phyloP scores from a whole-genome alignment of 2,329 filamentous ascomycete genomes.

The Xylariaceae sp. region DNA sequence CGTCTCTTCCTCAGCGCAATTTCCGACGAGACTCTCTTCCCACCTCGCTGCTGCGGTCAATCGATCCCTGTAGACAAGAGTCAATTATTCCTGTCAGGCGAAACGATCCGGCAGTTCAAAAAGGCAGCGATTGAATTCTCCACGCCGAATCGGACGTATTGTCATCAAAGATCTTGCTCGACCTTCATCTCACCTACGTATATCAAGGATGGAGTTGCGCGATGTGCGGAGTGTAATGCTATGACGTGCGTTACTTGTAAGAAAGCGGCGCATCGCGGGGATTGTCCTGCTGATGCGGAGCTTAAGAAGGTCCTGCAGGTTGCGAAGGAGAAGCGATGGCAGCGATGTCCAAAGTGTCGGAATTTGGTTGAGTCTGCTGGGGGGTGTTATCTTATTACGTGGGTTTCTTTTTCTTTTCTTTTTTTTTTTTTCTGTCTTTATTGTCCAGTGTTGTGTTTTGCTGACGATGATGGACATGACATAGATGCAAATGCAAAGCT shows the following conservation, averaged over 20 bases:
- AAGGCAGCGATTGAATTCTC: conserved; percentile 44
- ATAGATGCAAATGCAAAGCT: conserved; percentile 41
- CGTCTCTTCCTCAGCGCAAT: conserved; percentile 39
- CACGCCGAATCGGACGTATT: conserved; percentile 47
- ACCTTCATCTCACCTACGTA: conserved; percentile 38
- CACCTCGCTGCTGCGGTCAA: conserved; percentile 47
- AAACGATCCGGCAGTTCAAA: conserved; percentile 35
- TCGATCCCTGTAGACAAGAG: conserved; percentile 35
- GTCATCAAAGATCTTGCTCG: conserved; percentile 38
- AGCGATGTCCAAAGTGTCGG: conserved; percentile 43
- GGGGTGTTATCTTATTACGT: conserved; percentile 56
- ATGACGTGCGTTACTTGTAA: conserved; percentile 51
- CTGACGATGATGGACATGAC: conserved; percentile 24
- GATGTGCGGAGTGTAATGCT: conserved; percentile 37
- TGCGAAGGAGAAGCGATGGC: conserved; percentile 43
- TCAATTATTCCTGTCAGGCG: conserved; percentile 32
- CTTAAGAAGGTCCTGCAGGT: conserved; percentile 37
- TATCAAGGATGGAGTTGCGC: conserved; percentile 33
- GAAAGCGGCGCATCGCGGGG: conserved; percentile 35
- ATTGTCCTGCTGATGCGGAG: conserved; percentile 43
- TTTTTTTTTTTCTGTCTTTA: too few species aligned
- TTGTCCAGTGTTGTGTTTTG: background rate
- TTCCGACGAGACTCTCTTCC: conserved; percentile 48
- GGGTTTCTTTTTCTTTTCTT: conserved; percentile 23
- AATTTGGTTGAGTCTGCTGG: conserved; percentile 41